These are phyloP conservation scores for Achaetomium macrosporum DNA, from an alignment of 2,329 filamentous ascomycete genomes.

Conservation along the genomic window DNA sequence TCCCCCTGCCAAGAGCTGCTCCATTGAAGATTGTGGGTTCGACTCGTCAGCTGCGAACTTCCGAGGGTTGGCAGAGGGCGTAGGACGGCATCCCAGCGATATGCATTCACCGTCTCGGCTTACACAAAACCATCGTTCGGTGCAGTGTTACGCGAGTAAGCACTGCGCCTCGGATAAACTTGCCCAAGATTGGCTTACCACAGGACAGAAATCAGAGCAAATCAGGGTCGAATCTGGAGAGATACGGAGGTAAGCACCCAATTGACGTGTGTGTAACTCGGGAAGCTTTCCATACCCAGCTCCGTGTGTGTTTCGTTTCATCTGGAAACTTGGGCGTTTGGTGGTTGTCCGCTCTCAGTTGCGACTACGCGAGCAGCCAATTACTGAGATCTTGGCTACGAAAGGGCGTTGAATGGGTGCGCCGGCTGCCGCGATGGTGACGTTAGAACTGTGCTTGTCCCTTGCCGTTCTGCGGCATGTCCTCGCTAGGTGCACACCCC, in stretches of 20 bases:
- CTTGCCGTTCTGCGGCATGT: slow-evolving; percentile 23
- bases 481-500: slow-evolving; percentile 12
- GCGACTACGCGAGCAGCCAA: slow-evolving; percentile 6
- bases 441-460: slow-evolving; percentile 13
- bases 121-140: too few species aligned
- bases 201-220: background rate
- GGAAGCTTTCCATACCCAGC: background rate
- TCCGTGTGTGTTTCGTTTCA: slow-evolving; percentile 20
- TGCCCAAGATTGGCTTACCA: background rate
- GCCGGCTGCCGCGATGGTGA: slow-evolving; percentile 1
- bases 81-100: too few species aligned
- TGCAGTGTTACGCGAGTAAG: too few species aligned
- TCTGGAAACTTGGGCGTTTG: slow-evolving; percentile 8
- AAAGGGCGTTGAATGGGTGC: background rate
- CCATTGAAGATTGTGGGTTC: too few species aligned
- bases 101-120: too few species aligned
- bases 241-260: background rate
- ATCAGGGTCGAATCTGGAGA: background rate
- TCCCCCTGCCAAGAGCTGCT: too few species aligned
- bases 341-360: slow-evolving; percentile 8
- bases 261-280: background rate
- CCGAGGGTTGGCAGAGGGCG: too few species aligned
- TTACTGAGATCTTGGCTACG: background rate
- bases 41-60: too few species aligned
- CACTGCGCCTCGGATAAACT: too few species aligned